phyloP scores from a whole-genome alignment of 2,329 filamentous ascomycete species.

The Ophiostoma ips region DNA sequence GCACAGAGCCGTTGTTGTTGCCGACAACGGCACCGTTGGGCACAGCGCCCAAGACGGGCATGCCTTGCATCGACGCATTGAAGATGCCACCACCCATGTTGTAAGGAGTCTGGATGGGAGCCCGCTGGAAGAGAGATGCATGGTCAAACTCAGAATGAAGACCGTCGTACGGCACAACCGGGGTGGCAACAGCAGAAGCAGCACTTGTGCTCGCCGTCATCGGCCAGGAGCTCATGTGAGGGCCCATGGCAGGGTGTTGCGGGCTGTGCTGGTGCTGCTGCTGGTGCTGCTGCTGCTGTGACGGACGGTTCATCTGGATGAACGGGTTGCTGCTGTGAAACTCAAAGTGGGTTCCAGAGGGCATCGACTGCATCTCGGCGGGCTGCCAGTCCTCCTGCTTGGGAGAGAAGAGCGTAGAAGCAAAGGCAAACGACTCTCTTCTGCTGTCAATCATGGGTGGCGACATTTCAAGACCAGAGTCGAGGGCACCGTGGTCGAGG shows the following conservation, averaged over 20 bases:
- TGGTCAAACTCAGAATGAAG: slow-evolving; percentile 42
- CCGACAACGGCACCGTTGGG: slow-evolving; percentile 23
- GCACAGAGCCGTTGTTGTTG: not conserved
- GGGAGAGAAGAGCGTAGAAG: slow-evolving; percentile 46
- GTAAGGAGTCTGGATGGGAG: slow-evolving; percentile 38
- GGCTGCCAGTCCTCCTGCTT: slow-evolving; percentile 52
- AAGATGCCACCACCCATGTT: slow-evolving; percentile 36
- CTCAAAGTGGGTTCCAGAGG: slow-evolving; percentile 46
- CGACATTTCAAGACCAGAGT: slow-evolving; percentile 50
- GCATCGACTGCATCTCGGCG: slow-evolving; percentile 49
- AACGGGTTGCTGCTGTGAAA: slow-evolving; percentile 51
- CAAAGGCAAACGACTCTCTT: slow-evolving; percentile 48
- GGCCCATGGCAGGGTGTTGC: slow-evolving; percentile 15
- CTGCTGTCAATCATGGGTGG: slow-evolving; percentile 48
- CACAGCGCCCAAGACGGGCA: slow-evolving; percentile 34
- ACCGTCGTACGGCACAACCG: slow-evolving; percentile 56
- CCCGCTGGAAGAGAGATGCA: slow-evolving; percentile 36
- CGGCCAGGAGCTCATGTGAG: slow-evolving; percentile 40
- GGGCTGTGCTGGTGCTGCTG: slow-evolving; percentile 25
- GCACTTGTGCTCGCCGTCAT: slow-evolving; percentile 28
- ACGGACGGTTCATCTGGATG: slow-evolving; percentile 44
- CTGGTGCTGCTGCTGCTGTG: slow-evolving; percentile 29
- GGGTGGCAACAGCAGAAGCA: slow-evolving; percentile 58
- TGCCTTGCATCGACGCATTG: slow-evolving; percentile 9
- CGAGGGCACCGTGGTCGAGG: slow-evolving; percentile 43